Percentiles rank a stretch among this genome's conserved stretches.
phyloP scores from a whole-genome alignment of 768 basidiomycete genomes.

The Lentinula raphanica region DNA sequence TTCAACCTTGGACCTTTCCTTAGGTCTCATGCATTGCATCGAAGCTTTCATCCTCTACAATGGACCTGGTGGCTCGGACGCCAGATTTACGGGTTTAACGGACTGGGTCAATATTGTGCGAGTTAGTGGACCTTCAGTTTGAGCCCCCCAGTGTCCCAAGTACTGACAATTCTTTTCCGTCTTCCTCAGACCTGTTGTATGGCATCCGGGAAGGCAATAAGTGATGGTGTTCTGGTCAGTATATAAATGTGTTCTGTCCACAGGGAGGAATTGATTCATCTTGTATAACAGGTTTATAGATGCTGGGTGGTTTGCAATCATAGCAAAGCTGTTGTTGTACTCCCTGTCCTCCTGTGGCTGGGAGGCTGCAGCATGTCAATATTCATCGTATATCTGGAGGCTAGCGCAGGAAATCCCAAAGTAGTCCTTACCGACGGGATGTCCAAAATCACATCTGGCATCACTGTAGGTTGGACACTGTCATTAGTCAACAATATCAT shows the following conservation, averaged over 20 bases:
- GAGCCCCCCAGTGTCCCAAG: background rate
- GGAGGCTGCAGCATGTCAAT: background rate
- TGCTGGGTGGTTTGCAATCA: constrained; percentile 10
- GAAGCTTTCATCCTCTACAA: constrained; percentile 12
- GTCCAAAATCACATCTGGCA: background rate
- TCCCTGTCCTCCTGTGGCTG: constrained; percentile 2
- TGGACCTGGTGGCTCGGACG: constrained; percentile 5
- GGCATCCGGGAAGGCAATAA: constrained; percentile 3
- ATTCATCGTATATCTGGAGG: constrained; percentile 8
- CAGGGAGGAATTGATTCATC: background rate
- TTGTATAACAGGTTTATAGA: constrained; percentile 9
- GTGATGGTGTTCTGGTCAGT: constrained; percentile 11
- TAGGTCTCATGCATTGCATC: constrained; percentile 9
- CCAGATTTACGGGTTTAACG: constrained; percentile 5
- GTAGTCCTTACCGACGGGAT: background rate
- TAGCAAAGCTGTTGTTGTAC: background rate
- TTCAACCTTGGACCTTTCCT: constrained; percentile 9
- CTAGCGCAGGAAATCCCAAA: background rate
- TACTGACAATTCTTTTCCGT: background rate
- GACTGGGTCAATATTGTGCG: constrained; percentile 13
- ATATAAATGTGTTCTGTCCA: background rate
- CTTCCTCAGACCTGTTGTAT: constrained; percentile 5
- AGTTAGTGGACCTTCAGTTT: background rate
- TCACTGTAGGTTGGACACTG: constrained; percentile 6
- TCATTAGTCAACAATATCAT: constrained; percentile 8